Evolutionary conservation across 163 green algal genomes (phyloP).

Genomic region (Chlorella variabilis): DNA sequence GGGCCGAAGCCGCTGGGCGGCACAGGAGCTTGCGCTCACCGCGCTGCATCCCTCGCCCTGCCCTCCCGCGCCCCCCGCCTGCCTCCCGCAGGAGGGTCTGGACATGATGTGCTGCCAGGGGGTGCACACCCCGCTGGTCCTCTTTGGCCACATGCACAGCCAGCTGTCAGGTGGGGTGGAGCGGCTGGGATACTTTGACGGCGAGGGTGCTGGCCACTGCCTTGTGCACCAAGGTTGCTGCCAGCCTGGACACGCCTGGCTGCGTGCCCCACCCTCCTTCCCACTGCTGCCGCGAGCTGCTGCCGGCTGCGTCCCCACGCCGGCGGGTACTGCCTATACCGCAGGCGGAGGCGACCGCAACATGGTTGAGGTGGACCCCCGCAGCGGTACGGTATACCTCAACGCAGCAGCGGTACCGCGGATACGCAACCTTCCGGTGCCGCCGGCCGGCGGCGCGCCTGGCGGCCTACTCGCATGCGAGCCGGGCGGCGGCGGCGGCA

Average conservation of each 20-base stretch:
- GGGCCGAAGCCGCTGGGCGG: too few relatives aligned
- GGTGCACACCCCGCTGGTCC: conserved; percentile 54
- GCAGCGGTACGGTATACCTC: conserved; percentile 60
- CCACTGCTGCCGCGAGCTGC: neutral
- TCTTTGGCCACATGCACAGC: conserved; percentile 86
- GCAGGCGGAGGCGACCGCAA: conserved; percentile 30
- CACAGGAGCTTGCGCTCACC: too few relatives aligned
- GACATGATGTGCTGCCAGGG: conserved; percentile 26
- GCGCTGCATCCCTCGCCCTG: too few relatives aligned
- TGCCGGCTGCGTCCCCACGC: neutral
- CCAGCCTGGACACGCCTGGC: too few relatives aligned
- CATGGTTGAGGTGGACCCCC: conserved; percentile 64
- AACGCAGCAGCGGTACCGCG: conserved; percentile 77
- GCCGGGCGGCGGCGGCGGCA: neutral
- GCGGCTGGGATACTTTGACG: neutral
- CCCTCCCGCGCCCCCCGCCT: too few relatives aligned
- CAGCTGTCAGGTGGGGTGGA: conserved; percentile 21
- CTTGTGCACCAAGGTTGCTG: too few relatives aligned
- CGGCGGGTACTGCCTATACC: conserved; percentile 6
- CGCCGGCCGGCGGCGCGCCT: neutral
- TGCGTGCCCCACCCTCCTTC: too few relatives aligned
- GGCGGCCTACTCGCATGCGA: neutral
- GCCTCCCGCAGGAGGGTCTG: conserved; percentile 47
- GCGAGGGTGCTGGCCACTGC: neutral
- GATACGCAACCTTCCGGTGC: conserved; percentile 22